Base-by-base conservation (phyloP, 805 yeast species). In the Kluyveromyces starmeri region DNA sequence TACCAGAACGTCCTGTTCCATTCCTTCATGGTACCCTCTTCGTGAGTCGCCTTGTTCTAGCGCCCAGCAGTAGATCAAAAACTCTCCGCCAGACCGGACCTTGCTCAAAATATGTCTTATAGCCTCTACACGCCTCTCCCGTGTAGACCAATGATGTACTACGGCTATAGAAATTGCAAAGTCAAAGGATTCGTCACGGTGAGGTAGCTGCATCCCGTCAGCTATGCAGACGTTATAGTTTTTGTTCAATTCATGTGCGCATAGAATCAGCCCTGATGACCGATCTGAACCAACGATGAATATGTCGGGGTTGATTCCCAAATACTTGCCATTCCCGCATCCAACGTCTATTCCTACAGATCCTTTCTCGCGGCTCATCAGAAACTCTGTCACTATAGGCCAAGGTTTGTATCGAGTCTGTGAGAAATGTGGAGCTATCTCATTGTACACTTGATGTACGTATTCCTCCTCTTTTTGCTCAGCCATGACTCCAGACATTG, bases 151-250 rank as follows among this genome's bases (percentile, higher is more conserved):
- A 55, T 92, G 98, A 51, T 92, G 98, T 12, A 92, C 78, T 16
- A 92, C 98, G 0, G 97, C 97, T 29, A 92, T 88, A 7, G 94
- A 80, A 18, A 92, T 82, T 2, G 95, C 97, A 65, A 92, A 92
- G 50, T 89, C 92, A 63, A 64, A 48, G 35, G 53, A 40, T 16
- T 43, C 35, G 7, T 61, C 53, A 2, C 64, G 65, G 49, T 74
- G 81, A 2, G 88, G 85, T 29, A 78, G 52, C 2, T 50, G 45
- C 36, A 92, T 61, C 3, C 94, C 96, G 61, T 92, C 98, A 3
- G 94, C 82, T 2, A 85, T 76, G 38, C 79, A 60, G 6, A 78
- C 69, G 48, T 85, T 85, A 40, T 61, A 53, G 27, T 18, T 20
- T 4, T 41, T 30, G 36, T 50, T 38, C 22, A 68, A 53, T 14